These are phyloP conservation scores for Cerioporus squamosus DNA, from an alignment of 1,284 basidiomycete species.

Conservation along the genomic window DNA sequence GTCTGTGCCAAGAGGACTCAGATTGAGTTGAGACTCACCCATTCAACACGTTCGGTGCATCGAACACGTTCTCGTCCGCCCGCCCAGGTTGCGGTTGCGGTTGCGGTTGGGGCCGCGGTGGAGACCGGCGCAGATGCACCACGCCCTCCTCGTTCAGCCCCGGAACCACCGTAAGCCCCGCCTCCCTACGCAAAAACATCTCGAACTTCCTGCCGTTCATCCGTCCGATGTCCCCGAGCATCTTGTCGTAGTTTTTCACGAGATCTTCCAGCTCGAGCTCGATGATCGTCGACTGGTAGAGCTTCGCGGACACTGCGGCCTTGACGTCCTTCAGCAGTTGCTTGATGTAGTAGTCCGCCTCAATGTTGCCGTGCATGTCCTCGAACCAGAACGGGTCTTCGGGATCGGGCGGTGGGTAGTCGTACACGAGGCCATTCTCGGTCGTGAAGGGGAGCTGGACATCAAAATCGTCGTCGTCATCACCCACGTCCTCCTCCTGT, in stretches of 20 bases:
- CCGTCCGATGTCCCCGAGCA: not conserved
- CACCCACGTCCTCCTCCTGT: not conserved
- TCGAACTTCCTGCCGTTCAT: not conserved
- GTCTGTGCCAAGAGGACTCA: too few relatives aligned
- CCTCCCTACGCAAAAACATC: not conserved
- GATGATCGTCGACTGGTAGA: constrained; percentile 5
- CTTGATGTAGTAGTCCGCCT: not conserved
- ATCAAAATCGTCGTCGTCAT: not conserved
- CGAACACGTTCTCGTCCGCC: not conserved
- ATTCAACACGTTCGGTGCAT: not conserved
- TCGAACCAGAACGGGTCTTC: constrained; percentile 7
- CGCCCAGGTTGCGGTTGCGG: not conserved
- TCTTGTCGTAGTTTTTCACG: not conserved
- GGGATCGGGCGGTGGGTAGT: constrained; percentile 11
- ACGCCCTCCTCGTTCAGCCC: not conserved
- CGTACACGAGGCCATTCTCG: constrained; percentile 1
- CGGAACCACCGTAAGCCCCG: not conserved
- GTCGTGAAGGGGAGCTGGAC: not conserved
- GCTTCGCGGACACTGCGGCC: not conserved
- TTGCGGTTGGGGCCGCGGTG: not conserved
- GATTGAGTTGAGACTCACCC: not conserved
- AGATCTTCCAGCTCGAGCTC: constrained; percentile 6
- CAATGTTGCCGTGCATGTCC: not conserved
- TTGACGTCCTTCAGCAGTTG: not conserved
- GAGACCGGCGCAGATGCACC: not conserved